Percentiles rank a stretch among this genome's conserved stretches.
Conservation (phyloP, 345 rosid genomes). For the Heritiera fomes region DNA sequence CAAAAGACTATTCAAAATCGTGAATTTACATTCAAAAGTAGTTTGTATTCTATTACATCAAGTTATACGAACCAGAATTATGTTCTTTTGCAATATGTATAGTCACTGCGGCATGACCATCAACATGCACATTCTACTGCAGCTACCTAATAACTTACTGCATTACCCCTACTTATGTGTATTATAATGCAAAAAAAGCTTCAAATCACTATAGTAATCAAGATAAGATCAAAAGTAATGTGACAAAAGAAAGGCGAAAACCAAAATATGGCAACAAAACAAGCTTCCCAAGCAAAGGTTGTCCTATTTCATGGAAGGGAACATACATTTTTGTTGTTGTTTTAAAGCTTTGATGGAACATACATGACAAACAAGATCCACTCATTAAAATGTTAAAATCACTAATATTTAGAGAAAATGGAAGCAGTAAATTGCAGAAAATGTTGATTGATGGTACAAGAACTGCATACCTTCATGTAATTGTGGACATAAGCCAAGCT, state of each 20-base stretch:
- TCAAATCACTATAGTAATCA: neutral
- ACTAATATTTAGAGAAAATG: neutral
- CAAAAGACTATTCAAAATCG: neutral
- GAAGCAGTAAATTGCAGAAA: neutral
- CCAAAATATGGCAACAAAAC: neutral
- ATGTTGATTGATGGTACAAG: neutral
- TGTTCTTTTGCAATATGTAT: neutral
- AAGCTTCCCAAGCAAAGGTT: neutral
- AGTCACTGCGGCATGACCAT: neutral
- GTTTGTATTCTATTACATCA: neutral
- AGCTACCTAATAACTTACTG: neutral
- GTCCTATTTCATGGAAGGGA: neutral
- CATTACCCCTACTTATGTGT: neutral
- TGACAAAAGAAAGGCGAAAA: neutral
- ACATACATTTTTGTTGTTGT: neutral
- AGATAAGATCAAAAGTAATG: neutral
- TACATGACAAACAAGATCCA: neutral
- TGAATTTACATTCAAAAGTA: neutral
- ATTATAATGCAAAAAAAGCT: neutral
- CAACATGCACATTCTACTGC: neutral
- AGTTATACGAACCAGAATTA: neutral
- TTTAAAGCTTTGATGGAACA: neutral
- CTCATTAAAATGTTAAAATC: neutral
- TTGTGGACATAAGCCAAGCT: constrained; percentile 53
- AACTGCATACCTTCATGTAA: constrained; percentile 54